Base-by-base conservation (phyloP, 176 grass and related monocot species). In the Oropetium thomaeum region DNA sequence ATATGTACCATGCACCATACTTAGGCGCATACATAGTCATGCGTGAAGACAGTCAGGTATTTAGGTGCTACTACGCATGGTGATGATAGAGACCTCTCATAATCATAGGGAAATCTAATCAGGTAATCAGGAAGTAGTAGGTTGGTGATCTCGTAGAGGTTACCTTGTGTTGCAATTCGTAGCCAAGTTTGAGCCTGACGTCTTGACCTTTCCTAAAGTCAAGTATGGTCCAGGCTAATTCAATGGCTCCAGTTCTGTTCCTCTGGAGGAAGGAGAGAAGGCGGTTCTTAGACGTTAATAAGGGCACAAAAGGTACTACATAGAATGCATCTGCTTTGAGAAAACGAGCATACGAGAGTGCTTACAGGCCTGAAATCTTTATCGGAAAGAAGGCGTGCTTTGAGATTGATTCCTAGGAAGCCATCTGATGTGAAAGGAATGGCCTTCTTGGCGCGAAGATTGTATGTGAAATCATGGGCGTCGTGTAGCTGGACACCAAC, bases 141-240 rank as follows among this genome's bases (percentile, higher is more conserved):
- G 20, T 51, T 51, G 47, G 5, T 51, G 17, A 53, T 49, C 16
- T 2, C 1, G 49, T 52, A 22, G 20, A 22, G 27, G 20, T 72
- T 65, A 94, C 95, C 95, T 94, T 91, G 20, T 79, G 62, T 31
- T 44, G 48, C 0, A 98, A 47, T 65, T 94, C 84, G 61, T 90
- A 98, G 8, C 91, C 95, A 68, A 89, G 39, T 84, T 92, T 98
- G 79, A 98, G 70, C 81, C 95, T 92, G 70, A 98, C 86, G 62
- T 98, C 95, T 83, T 98, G 95, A 44, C 84, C 91, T 54, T 78
- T 89, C 22, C 51, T 82, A 37, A 94, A 87, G 86, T 94, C 78
- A 48, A 94, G 72, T 77, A 98, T 88, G 71, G 78, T 87, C 88
- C 95, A 98, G 27, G 83, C 78, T 15, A 94, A 69, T 64, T 98